Base-by-base conservation (phyloP, 192 early-diverging fungal genomes). In the Chytriomyces sp. region DNA sequence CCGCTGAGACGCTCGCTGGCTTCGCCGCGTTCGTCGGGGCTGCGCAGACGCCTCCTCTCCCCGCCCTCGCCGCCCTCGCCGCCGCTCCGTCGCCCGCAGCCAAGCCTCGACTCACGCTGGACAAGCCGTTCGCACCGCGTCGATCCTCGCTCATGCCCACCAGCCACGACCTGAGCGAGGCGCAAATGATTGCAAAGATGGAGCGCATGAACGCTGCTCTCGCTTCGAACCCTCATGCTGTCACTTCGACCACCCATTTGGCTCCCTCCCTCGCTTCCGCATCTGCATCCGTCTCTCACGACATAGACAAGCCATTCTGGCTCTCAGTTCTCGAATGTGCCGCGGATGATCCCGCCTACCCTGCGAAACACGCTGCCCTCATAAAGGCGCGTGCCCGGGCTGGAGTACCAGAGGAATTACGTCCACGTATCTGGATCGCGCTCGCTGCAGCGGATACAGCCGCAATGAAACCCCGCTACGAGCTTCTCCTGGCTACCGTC, bases 391-490 rank as follows among this genome's bases (percentile, higher is more conserved):
- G 89, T 68, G 71, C 85, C 19, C 89, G 95, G 30, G 73, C 71
- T 22, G 94, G 94, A 30, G 91, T 98, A 40, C 96, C 96, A 19
- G 79, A 85, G 41, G 78, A 89, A 1, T 75, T 96, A 32, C 90
- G 96, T 39, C 89, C 91, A 32, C 85, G 91, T 70, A 88, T 98
- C 62, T 98, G 96, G 96, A 89, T 91, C 68, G 75, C 92, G 38
- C 82, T 98, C 72, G 81, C 90, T n/a, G 87, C 87, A 38, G 88
- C 92, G 38, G 91, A 94, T 74, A 84, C 90, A 55, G 49, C 81
- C 2, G 80, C 77, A 31, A 76, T 95, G 57, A 88, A 91, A 60
- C 70, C 83, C 4, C 79, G 79, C 12, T 98, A 92, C 79, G 88
- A 84, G 58, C 65, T 80, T 56, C 80, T 98, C 58, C 77, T 93